Base-by-base conservation (phyloP, 169 alveolate species). In the Theileria luwenshuni region DNA sequence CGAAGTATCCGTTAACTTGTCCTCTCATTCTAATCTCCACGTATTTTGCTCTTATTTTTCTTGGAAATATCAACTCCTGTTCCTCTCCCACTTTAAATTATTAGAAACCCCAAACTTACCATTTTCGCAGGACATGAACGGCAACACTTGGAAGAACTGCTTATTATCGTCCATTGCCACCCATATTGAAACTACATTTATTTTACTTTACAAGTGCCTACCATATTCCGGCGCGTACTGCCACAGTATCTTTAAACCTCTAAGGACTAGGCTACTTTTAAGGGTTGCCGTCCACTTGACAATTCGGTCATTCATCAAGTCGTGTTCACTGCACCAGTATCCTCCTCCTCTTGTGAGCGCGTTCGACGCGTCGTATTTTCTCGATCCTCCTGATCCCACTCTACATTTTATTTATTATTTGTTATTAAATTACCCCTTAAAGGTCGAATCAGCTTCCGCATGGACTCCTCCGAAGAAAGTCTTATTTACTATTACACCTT, bases 1-100 rank as follows among this genome's bases (percentile, higher is more conserved):
- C 97, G 76, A 93, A 91, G 60, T 86, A 93, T 42, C 90, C 90
- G 51, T 86, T 90, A 35, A 86, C 77, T n/a, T 91, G 91, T 30
- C 86, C 76, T 51, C 91, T 84, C 97, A 93, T 92, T 64, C 69
- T 71, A 12, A 93, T 52, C 45, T 86, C 90, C 25, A 93, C 77
- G 19, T 90, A 85, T 76, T 86, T 91, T 23, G 92, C 83, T 19
- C 86, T 72, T 3, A 85, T 72, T 35, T 86, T 86, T 33, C 67
- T 90, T 61, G 86, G 89, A 71, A 92, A 92, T 21, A 76, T 48
- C 28, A 92, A 64, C 25, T 65, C 85, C 69, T 86, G 93, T 21
- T 83, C 83, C 54, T 68, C 76, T 30, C 77, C 84, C n/a, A 84
- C 91, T 75, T 76, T 42, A 42, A 63, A n/a, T 45, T 33, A 15